These are phyloP conservation scores for Saccharomycopsis amapae DNA, from an alignment of 805 yeast species.

Conservation along the genomic window DNA sequence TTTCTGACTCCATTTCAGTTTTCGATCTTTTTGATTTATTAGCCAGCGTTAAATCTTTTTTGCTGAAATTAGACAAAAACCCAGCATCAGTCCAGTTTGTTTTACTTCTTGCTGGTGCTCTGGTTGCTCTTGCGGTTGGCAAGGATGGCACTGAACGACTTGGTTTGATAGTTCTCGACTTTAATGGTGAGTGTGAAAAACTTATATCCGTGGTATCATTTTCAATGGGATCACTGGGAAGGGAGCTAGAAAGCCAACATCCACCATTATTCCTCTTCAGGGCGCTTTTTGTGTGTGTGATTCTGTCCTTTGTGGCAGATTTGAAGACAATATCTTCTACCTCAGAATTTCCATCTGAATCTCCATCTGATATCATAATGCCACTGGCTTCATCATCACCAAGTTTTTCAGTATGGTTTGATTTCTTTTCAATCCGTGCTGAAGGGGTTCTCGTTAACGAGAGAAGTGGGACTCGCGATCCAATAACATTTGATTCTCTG, in stretches of 20 bases:
- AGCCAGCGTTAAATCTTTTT: constrained; percentile 5
- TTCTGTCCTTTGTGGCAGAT: neutral
- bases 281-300: neutral
- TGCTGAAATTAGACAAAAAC: constrained; percentile 4
- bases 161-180: neutral
- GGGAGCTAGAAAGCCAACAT: too few relatives aligned
- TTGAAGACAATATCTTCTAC: neutral
- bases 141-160: neutral
- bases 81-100: neutral
- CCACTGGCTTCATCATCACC: neutral
- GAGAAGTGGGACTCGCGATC: neutral
- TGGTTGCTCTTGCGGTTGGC: neutral
- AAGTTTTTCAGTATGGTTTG: neutral
- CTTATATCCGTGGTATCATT: constrained; percentile 1
- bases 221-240: constrained; percentile 13
- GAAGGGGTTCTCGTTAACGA: too few relatives aligned
- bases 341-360: neutral
- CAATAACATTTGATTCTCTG: neutral
- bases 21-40: constrained; percentile 12
- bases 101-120: neutral
- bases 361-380: neutral
- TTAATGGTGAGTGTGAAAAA: neutral
- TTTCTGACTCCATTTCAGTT: constrained; percentile 8
- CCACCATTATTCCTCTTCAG: neutral
- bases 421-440: too few relatives aligned